Base-by-base conservation (phyloP, 441 rosid species). In the Brassica balearica region DNA sequence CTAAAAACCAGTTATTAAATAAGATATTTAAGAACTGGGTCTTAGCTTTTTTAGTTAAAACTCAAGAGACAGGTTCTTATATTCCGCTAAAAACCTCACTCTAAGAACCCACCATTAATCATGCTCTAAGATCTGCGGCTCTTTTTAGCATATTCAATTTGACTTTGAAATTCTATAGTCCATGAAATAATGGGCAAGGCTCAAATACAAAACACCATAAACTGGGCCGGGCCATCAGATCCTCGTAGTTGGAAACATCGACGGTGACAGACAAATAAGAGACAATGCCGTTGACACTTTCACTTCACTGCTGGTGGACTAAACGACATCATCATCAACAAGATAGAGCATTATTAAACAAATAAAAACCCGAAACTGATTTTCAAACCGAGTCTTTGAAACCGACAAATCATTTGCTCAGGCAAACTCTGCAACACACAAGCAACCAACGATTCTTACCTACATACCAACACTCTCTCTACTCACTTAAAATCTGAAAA, bases 321-420 rank as follows among this genome's bases (percentile, higher is more conserved):
- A 64, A 64, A 38, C 19, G 56, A 20, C 62, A 51, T 15, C 5
- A 68, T 53, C 25, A 69, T 27, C 27, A 32, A 15, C 2, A 56
- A 5, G 7, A 19, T 11, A 12, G 71, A 23, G 10, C 23, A 25
- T 25, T 25, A 25, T 25, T 5, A 41, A 51, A 69, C 51, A 55
- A 32, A 59, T 20, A 58, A 58, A 60, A 72, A 34, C 55, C 10
- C 1, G 65, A 71, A 17, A 71, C 58, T 25, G 19, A 38, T 65
- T 65, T 65, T 65, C 72, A 65, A 41, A 65, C 20, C 56, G 5
- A 70, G 80, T 71, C 34, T 65, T 29, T 72, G 32, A 77, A 77
- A 71, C 55, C 68, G 7, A 36, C 72, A 66, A 74, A 38, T 67
- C 69, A 72, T 60, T 27, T 58, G 32, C 73, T 65, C 62, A 29